Evolutionary conservation across 2,329 filamentous ascomycete genomes (phyloP), one percentile per base, ranked within the genome.

Genomic region (Biscogniauxia sp.): DNA sequence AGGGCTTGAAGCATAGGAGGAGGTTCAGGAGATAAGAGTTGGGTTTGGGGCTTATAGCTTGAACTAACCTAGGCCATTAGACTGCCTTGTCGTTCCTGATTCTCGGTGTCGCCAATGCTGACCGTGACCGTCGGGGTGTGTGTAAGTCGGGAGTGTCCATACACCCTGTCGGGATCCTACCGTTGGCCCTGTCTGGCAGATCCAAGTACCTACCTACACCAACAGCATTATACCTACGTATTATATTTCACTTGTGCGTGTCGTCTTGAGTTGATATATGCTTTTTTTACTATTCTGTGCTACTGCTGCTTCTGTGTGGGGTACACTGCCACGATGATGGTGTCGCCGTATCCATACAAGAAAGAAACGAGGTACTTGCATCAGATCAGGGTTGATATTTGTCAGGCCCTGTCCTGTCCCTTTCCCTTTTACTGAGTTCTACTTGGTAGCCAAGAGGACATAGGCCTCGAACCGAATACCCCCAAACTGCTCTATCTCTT

Each of bases 381-480:
- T 51, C 11, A 23, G 19, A 51, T 51, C 50, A 23, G 50, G 50
- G 7, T 51, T 23, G 19, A 23, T 20, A 23, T 20, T 23, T 51
- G 23, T 20, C 50, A 19, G 37, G n/a, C n/a, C n/a, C 25, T 55
- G 20, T 55, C 55, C 41, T 41, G 8, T 50, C 53, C 54, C 32
- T 57, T 20, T 55, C 20, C 51, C 51, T 45, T 45, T 7, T 7
- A 45, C 37, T 45, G 2, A 45, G 37, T 26, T 62, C 60, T 68
- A 70, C 61, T 69, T 70, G 37, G 61, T 68, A 64, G 68, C 68
- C 41, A 70, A 61, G 37, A 70, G 64, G 55, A 68, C 25, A 55
- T 67, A 71, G 1, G 66, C 68, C 55, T 71, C 66, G 45, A 71
- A 70, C 37, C 60, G 60, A 45, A 71, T 63, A 50, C 69, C 69